Evolutionary conservation across 306 rosid species (phyloP).

Genomic region (Datisca glomerata): DNA sequence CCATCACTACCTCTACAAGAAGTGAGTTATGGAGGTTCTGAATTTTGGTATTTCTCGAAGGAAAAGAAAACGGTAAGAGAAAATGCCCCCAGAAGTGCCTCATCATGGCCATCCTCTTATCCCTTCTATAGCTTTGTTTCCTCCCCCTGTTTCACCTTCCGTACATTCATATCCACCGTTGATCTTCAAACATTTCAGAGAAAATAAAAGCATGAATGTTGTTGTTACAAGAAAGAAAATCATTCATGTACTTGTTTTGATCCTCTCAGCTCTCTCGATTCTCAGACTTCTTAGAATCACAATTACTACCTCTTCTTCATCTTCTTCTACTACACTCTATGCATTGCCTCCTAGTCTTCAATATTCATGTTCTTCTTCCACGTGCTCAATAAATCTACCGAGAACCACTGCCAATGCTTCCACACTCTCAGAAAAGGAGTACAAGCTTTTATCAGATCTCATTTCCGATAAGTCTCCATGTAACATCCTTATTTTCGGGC

Average conservation of each 20-base stretch:
- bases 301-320: slow-evolving; percentile 31
- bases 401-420: slow-evolving; percentile 19
- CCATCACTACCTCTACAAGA: slow-evolving; percentile 9
- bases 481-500: slow-evolving; percentile 82
- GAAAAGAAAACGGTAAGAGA: slow-evolving; percentile 12
- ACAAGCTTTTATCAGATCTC: slow-evolving; percentile 40
- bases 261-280: slow-evolving; percentile 49
- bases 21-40: slow-evolving; percentile 19
- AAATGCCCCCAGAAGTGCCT: slow-evolving; percentile 62
- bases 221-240: slow-evolving; percentile 46
- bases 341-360: slow-evolving; percentile 20
- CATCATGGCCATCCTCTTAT: slow-evolving; percentile 32
- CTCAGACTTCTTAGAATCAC: slow-evolving; percentile 51
- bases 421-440: slow-evolving; percentile 45
- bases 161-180: slow-evolving; percentile 21
- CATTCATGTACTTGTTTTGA: slow-evolving; percentile 47
- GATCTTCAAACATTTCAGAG: slow-evolving; percentile 19
- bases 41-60: no score
- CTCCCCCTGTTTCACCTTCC: slow-evolving; percentile 21
- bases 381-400: slow-evolving; percentile 13
- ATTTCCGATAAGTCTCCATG: slow-evolving; percentile 58
- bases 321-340: slow-evolving; percentile 18
- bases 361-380: slow-evolving; percentile 11
- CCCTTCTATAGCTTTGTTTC: slow-evolving; percentile 30
- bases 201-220: slow-evolving; percentile 40